These are phyloP conservation scores for Fusarium sambucinum DNA, from an alignment of 2,329 filamentous ascomycete species.

Conservation along the genomic window DNA sequence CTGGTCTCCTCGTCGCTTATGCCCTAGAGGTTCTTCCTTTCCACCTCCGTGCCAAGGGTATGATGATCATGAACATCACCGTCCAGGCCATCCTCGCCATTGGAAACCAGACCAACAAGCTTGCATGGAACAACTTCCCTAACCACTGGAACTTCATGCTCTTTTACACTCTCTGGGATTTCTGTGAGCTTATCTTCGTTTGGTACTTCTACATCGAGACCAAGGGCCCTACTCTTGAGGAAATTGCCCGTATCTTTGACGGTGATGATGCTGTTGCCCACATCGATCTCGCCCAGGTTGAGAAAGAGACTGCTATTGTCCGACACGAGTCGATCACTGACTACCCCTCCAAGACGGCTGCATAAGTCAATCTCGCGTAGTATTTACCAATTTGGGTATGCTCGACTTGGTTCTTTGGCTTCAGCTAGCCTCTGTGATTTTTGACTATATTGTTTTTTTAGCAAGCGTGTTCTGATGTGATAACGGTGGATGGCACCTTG, in stretches of 20 bases:
- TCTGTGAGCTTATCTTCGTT: conserved; percentile 70
- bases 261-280: conserved; percentile 69
- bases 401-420: background rate
- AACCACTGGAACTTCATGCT: conserved; percentile 75
- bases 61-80: conserved; percentile 74
- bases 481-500: conserved; percentile 12
- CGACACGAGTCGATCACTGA: conserved; percentile 45
- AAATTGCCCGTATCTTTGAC: conserved; percentile 74
- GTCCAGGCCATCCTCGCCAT: conserved; percentile 72
- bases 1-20: conserved; percentile 68
- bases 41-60: conserved; percentile 68
- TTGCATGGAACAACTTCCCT: conserved; percentile 70
- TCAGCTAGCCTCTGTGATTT: background rate
- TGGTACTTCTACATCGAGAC: conserved; percentile 78
- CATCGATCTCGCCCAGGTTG: conserved; percentile 66
- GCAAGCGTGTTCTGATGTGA: conserved; percentile 33
- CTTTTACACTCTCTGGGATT: conserved; percentile 74
- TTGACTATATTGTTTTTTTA: conserved; percentile 16
- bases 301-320: conserved; percentile 60
- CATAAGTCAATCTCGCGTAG: conserved; percentile 10
- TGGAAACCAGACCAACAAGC: conserved; percentile 72
- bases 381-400: background rate
- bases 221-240: conserved; percentile 75
- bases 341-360: conserved; percentile 33
- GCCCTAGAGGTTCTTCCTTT: conserved; percentile 70